These are phyloP conservation scores for Orbilia oligospora DNA, from an alignment of 2,329 filamentous ascomycete genomes.

Conservation along the genomic window DNA sequence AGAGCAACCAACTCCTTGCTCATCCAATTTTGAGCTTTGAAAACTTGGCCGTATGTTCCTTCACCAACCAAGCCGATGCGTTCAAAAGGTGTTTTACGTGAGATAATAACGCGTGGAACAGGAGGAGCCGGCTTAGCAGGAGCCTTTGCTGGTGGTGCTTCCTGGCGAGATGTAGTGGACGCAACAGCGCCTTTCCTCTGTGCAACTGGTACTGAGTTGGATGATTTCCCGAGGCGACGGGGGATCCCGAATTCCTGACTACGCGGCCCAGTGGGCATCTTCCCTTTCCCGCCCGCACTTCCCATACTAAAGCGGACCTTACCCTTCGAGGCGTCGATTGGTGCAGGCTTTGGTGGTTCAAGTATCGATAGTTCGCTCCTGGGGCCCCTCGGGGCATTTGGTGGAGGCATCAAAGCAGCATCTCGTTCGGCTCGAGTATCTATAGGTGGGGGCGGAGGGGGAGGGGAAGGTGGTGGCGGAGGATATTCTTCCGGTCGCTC, in stretches of 20 bases:
- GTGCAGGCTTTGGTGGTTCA: constrained; percentile 35
- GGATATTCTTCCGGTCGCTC: constrained; percentile 22
- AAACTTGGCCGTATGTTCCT: constrained; percentile 84
- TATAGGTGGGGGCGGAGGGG: constrained; percentile 38
- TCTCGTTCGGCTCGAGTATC: constrained; percentile 53
- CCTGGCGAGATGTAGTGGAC: constrained; percentile 5
- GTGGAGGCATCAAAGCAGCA: constrained; percentile 57
- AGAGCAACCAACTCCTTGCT: constrained; percentile 85
- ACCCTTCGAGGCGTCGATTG: constrained; percentile 52
- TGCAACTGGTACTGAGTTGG: constrained; percentile 54
- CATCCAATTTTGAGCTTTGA: constrained; percentile 94
- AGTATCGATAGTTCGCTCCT: constrained; percentile 34
- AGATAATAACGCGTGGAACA: constrained; percentile 53
- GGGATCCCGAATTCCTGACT: constrained; percentile 50
- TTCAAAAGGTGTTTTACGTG: constrained; percentile 61
- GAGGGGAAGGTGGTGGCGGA: constrained; percentile 29
- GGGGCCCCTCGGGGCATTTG: constrained; percentile 50
- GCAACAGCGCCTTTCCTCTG: constrained; percentile 36
- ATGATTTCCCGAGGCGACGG: constrained; percentile 44
- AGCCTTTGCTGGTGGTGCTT: constrained; percentile 11
- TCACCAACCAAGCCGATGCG: constrained; percentile 64
- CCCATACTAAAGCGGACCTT: constrained; percentile 55
- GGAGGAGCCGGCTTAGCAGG: constrained; percentile 29
- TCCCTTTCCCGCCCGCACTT: constrained; percentile 31
- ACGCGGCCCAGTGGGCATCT: constrained; percentile 47